phyloP scores from a whole-genome alignment of 2,329 filamentous ascomycete genomes.

The Fusarium sp. region DNA sequence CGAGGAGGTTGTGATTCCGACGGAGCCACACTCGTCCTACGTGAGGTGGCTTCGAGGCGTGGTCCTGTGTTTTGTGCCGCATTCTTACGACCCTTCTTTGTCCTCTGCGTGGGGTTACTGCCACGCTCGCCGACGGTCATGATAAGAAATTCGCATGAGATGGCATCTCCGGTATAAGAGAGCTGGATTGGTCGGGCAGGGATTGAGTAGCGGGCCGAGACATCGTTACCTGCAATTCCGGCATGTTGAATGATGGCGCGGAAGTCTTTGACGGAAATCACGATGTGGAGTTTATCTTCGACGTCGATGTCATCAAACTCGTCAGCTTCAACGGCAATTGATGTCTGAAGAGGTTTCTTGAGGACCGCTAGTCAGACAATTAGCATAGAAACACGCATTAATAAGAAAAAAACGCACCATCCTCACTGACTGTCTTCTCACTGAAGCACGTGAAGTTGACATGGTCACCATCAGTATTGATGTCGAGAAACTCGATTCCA shows the following conservation, averaged over 20 bases:
- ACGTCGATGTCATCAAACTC: constrained; percentile 79
- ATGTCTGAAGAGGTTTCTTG: constrained; percentile 81
- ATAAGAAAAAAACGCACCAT: constrained; percentile 45
- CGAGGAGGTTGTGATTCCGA: constrained; percentile 45
- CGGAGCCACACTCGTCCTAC: constrained; percentile 53
- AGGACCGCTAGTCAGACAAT: constrained; percentile 64
- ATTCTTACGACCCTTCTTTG: constrained; percentile 56
- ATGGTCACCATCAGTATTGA: constrained; percentile 75
- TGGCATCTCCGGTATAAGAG: constrained; percentile 71
- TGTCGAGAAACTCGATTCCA: constrained; percentile 80
- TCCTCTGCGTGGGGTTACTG: constrained; percentile 57
- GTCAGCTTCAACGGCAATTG: constrained; percentile 76
- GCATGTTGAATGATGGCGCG: constrained; percentile 80
- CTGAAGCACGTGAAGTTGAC: constrained; percentile 84
- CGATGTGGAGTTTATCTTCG: constrained; percentile 77
- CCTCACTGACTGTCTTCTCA: constrained; percentile 75
- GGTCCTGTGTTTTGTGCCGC: constrained; percentile 48
- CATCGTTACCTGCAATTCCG: constrained; percentile 69
- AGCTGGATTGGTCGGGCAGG: constrained; percentile 77
- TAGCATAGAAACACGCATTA: not conserved
- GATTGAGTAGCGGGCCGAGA: constrained; percentile 73
- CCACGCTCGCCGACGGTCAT: constrained; percentile 79
- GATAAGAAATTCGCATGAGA: constrained; percentile 78
- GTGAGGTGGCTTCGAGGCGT: constrained; percentile 58
- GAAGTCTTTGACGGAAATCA: constrained; percentile 84